Conservation (phyloP, 352 stramenopile species). For the Phytopythium helicoides region DNA sequence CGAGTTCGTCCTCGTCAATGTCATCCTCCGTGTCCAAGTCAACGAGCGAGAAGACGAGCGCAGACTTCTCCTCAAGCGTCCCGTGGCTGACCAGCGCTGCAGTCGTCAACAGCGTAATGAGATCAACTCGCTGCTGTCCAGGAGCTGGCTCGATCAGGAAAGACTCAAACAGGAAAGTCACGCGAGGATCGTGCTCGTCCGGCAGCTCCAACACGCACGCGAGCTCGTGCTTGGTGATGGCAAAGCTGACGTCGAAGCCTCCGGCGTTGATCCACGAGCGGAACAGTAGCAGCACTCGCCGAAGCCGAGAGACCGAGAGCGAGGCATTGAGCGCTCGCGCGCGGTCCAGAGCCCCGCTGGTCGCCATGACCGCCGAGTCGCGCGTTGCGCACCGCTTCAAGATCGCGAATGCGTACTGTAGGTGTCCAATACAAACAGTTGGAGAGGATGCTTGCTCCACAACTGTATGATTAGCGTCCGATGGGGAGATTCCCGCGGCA, state of each 20-base stretch:
- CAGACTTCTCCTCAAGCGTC: constrained; percentile 43
- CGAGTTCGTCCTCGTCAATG: constrained; percentile 66
- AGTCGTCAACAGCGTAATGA: constrained; percentile 52
- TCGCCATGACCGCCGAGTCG: constrained; percentile 17
- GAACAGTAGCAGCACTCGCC: constrained; percentile 59
- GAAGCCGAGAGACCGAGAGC: constrained; percentile 43
- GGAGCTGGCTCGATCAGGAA: constrained; percentile 20
- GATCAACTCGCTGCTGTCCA: constrained; percentile 30
- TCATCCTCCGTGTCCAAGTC: constrained; percentile 78
- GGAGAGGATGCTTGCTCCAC: too few species aligned
- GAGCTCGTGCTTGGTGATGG: constrained; percentile 59
- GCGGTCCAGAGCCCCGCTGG: constrained; percentile 26
- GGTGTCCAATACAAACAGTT: too few species aligned
- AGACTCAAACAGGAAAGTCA: constrained; percentile 51
- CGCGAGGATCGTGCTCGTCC: constrained; percentile 9
- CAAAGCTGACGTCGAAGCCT: constrained; percentile 56
- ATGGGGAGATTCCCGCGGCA: too few species aligned
- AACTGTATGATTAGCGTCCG: too few species aligned
- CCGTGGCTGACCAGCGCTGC: constrained; percentile 46
- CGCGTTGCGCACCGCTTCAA: background rate
- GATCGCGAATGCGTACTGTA: background rate
- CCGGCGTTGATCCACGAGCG: constrained; percentile 49
- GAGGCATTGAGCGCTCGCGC: constrained; percentile 36
- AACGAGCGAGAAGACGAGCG: constrained; percentile 63
- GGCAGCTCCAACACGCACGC: constrained; percentile 61